Evolutionary conservation across 2,329 filamentous ascomycete genomes (phyloP), one percentile per base, ranked within the genome.

Genomic region (Diaporthe sp.): DNA sequence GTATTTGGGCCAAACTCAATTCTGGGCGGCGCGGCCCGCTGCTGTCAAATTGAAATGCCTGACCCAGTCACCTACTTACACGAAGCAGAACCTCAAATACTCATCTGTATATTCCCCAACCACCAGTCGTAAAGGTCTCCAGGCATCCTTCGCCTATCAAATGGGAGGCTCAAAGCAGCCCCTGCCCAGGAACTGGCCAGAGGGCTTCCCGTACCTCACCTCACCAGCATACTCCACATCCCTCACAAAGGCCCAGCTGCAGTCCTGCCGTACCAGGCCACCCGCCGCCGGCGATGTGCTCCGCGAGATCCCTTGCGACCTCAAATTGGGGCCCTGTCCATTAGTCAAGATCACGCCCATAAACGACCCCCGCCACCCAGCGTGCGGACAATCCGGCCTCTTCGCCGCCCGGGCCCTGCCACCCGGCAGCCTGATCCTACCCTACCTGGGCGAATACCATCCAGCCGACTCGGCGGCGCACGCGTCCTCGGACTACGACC

Each of bases 391-490:
- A 81, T 82, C 80, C 69, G 92, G 92, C 0, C 88, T 93, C 44
- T 93, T 92, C 79, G 91, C 92, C 5, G 83, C 88, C 1, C 86
- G 85, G 10, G 81, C 87, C 72, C 86, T 94, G 13, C 80, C 84
- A 17, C 87, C 91, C 0, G 90, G 89, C 2, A 83, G 86, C 2
- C 88, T 93, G 58, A 87, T 93, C 68, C 78, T 93, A n/a, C 88
- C 89, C 25, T 94, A 93, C 80, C 84, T 92, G 5, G 92, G 92
- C 8, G 83, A 89, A 22, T 84, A 92, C 62, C 92, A 93, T 82
- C 83, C 85, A 22, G 77, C 81, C 59, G 75, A 80, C 71, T 72
- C 80, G 78, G 79, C 82, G 2, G 78, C 79, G 28, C 84, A 89
- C 76, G 83, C 84, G n/a, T 74, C 79, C 19, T 90, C 88, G 9